A percentile compares a stretch with the other conserved stretches of the same genome.
Conservation (phyloP, 2,329 filamentous ascomycete species). For the Immersiporthe knoxdaviesiana region DNA sequence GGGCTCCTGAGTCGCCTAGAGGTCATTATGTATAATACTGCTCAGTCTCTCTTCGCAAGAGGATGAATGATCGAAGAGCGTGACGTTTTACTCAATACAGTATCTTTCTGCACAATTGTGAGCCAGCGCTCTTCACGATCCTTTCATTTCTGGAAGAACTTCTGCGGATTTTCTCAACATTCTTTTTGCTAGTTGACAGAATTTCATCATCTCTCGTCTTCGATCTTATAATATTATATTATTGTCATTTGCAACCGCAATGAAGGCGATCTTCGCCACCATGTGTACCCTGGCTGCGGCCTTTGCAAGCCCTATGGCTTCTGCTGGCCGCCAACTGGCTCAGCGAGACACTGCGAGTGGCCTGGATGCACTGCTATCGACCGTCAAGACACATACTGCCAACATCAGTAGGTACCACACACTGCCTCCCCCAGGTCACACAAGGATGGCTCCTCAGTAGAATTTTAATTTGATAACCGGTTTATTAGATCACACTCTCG, state of each 20-base stretch:
- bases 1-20: background rate
- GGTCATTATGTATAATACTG: background rate
- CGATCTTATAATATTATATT: background rate
- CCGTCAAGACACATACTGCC: constrained; percentile 8
- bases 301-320: constrained; percentile 3
- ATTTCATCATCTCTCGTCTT: background rate
- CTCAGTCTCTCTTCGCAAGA: background rate
- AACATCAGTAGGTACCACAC: constrained; percentile 6
- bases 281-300: background rate
- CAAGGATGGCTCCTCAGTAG: background rate
- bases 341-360: background rate
- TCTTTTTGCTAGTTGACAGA: background rate
- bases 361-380: background rate
- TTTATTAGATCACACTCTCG: background rate
- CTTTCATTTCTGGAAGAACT: background rate
- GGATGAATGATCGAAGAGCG: background rate
- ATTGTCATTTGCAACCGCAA: background rate
- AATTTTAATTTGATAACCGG: background rate
- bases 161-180: background rate
- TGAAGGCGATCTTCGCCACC: background rate
- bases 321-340: background rate
- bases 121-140: background rate
- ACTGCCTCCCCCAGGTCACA: background rate
- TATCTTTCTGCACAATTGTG: background rate
- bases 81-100: background rate